Conservation (phyloP, 208 protist genomes). For the Trypanosomatidae sp. region DNA sequence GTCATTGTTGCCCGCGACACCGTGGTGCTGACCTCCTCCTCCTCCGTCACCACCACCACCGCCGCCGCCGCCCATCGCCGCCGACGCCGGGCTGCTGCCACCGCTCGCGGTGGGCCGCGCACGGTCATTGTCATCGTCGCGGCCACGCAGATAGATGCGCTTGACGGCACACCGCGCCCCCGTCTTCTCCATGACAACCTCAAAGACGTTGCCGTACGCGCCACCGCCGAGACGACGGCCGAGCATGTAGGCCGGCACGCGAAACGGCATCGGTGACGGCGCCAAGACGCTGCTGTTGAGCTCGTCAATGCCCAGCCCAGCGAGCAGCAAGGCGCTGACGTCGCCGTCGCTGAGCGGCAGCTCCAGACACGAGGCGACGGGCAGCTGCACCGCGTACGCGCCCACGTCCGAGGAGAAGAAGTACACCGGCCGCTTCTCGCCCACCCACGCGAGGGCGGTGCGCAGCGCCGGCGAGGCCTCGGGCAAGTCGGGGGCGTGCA, state of each 20-base stretch:
- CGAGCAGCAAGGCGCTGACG: constrained; percentile 23
- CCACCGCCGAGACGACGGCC: constrained; percentile 62
- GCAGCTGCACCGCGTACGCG: constrained; percentile 13
- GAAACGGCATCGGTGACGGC: constrained; percentile 9
- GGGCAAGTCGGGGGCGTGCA: constrained; percentile 31
- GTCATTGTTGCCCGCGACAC: background rate
- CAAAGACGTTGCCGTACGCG: constrained; percentile 76
- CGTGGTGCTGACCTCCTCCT: background rate
- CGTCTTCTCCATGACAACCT: constrained; percentile 52
- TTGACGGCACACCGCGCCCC: constrained; percentile 69
- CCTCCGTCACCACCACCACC: constrained; percentile 5
- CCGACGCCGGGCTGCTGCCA: background rate
- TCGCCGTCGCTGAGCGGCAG: constrained; percentile 24
- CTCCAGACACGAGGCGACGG: constrained; percentile 12
- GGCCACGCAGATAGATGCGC: constrained; percentile 62
- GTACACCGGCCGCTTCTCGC: constrained; percentile 29
- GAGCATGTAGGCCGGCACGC: constrained; percentile 55
- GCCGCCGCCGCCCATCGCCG: background rate
- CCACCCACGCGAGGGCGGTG: constrained; percentile 27
- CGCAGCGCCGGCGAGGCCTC: constrained; percentile 11
- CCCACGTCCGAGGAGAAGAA: constrained; percentile 22
- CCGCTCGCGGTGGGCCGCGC: background rate
- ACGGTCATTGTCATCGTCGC: constrained; percentile 14
- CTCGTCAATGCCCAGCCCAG: constrained; percentile 31
- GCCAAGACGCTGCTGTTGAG: constrained; percentile 10